Conservation (phyloP, 2,329 filamentous ascomycete species). For the Raffaelea deltoideospora region DNA sequence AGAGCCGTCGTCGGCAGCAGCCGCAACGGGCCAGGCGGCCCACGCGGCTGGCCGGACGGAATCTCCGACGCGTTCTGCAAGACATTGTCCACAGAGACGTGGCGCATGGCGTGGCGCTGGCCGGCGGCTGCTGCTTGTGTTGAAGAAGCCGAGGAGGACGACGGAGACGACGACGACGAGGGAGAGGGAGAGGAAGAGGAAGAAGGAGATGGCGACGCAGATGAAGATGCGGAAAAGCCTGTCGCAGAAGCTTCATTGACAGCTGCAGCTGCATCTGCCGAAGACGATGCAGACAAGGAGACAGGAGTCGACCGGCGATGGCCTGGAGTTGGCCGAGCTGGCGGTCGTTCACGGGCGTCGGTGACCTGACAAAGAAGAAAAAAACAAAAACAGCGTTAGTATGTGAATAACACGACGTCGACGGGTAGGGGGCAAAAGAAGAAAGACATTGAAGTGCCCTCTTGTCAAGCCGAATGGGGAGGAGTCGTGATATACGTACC, state of each 20-base stretch:
- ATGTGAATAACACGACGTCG: no score
- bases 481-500: no score
- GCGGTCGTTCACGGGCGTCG: slow-evolving; percentile 35
- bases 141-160: neutral
- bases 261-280: neutral
- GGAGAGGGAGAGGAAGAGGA: slow-evolving; percentile 10
- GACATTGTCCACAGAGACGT: slow-evolving; percentile 86
- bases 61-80: slow-evolving; percentile 90
- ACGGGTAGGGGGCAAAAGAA: neutral
- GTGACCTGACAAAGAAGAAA: slow-evolving; percentile 29
- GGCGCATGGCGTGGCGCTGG: slow-evolving; percentile 42
- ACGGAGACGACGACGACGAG: slow-evolving; percentile 8
- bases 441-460: no score
- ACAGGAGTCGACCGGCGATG: neutral
- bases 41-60: slow-evolving; percentile 79
- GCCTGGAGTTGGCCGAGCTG: slow-evolving; percentile 11
- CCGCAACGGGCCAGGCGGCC: slow-evolving; percentile 46
- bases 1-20: slow-evolving; percentile 1
- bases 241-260: no score
- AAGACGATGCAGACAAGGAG: no score
- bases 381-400: no score
- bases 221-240: no score
- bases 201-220: slow-evolving; percentile 5
- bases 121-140: neutral
- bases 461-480: no score